Evolutionary conservation across 2,329 filamentous ascomycete species (phyloP).

Genomic region (Fusarium marasasianum): DNA sequence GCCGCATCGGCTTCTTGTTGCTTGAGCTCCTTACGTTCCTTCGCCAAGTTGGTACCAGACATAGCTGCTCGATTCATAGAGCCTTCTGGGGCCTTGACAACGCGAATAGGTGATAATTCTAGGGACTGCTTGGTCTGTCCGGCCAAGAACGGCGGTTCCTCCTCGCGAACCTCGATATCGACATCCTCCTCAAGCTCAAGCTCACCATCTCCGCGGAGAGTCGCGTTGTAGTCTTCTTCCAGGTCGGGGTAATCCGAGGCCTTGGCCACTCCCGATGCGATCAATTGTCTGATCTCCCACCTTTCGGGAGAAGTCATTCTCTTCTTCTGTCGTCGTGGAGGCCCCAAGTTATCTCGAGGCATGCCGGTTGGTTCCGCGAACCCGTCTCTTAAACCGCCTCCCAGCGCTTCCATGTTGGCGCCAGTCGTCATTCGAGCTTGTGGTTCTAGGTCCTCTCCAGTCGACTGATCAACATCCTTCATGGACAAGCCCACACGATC

Average conservation of each 20-base stretch:
- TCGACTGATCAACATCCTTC: conserved; percentile 95
- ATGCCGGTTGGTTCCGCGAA: conserved; percentile 57
- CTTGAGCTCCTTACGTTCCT: conserved; percentile 87
- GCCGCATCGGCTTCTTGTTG: conserved; percentile 86
- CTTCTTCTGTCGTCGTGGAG: conserved; percentile 75
- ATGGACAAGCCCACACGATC: conserved; percentile 88
- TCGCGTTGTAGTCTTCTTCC: conserved; percentile 92
- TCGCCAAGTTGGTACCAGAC: conserved; percentile 87
- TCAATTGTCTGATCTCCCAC: conserved; percentile 97
- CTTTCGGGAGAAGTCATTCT: conserved; percentile 95
- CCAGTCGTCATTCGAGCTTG: conserved; percentile 84
- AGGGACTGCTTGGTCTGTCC: conserved; percentile 97
- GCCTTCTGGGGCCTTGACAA: conserved; percentile 98
- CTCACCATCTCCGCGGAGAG: conserved; percentile 83
- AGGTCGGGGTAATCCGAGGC: conserved; percentile 94
- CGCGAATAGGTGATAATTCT: conserved; percentile 92
- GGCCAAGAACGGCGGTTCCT: conserved; percentile 94
- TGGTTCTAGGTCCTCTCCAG: conserved; percentile 83
- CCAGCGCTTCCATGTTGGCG: conserved; percentile 86
- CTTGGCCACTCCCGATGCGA: conserved; percentile 92
- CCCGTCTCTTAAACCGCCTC: conserved; percentile 70
- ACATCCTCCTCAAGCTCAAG: conserved; percentile 96
- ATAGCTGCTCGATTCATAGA: conserved; percentile 97
- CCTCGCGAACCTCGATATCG: conserved; percentile 95
- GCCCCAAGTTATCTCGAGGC: conserved; percentile 52